Evolutionary conservation across 1,284 basidiomycete species (phyloP), one percentile per base, ranked within the genome.

Genomic region (Trametes polyzona): DNA sequence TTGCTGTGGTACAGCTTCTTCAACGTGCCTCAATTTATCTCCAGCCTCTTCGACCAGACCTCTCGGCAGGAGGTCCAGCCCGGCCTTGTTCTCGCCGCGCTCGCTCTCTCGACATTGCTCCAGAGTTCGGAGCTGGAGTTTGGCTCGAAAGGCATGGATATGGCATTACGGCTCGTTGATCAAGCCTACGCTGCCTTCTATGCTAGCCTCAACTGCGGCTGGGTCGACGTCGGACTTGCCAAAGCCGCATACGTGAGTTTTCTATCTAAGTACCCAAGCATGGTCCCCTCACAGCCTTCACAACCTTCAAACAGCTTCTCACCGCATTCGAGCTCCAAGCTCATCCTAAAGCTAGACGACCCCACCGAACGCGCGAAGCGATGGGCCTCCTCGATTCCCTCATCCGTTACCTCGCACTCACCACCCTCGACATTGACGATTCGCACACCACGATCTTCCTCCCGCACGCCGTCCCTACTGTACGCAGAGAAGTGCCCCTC

Each of bases 201-300:
- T 49, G 84, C 85, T 12, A 89, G 87, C 64, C 72, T 88, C 55
- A 84, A 82, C 63, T 80, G 83, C 17, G 78, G 83, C 17, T 86
- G 86, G 83, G 78, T 92, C n/a, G 86, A 91, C 59, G 82, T 86
- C 58, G 82, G 78, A 19, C 76, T 91, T 5, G 86, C 84, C 7
- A 83, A 90, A 69, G 86, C 87, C 21, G 86, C 86, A 55, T 90
- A 84, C 86, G 90, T 90, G 69, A 65, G 80, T n/a, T n/a, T n/a
- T n/a, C n/a, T 69, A 1, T 3, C 3, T n/a, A n/a, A 3, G 10
- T 16, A 12, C 32, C 2, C 16, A 14, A n/a, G n/a, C n/a, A n/a
- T n/a, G n/a, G n/a, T n/a, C 14, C 1, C 16, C 3, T 1, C n/a
- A 5, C 12, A 12, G 16, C 5, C 29, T 4, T 26, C 12, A 42